Evolutionary conservation across 2,329 filamentous ascomycete genomes (phyloP).

Genomic region (Colletotrichum sp.): DNA sequence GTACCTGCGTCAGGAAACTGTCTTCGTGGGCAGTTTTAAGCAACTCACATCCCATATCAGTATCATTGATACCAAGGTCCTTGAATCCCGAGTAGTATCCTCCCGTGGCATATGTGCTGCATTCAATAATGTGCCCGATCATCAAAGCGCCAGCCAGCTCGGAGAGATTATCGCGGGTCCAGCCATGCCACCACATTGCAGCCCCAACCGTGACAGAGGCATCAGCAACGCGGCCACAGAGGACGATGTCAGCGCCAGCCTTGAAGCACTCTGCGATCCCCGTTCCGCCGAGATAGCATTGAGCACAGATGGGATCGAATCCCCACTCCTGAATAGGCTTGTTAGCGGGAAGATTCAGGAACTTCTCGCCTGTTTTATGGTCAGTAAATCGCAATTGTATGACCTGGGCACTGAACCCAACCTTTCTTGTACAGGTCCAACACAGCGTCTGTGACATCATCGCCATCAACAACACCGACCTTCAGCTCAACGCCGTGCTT

Average conservation of each 20-base stretch:
- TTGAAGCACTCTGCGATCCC: constrained; percentile 48
- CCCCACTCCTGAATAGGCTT: constrained; percentile 32
- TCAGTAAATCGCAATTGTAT: background rate
- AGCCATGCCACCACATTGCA: constrained; percentile 54
- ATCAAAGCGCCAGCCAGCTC: constrained; percentile 25
- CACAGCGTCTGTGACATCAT: constrained; percentile 33
- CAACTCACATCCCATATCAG: constrained; percentile 13
- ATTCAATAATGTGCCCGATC: constrained; percentile 27
- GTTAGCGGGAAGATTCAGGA: background rate
- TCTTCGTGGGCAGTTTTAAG: background rate
- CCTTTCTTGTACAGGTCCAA: constrained; percentile 26
- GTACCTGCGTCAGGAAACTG: background rate
- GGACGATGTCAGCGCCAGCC: constrained; percentile 43
- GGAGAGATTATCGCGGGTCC: constrained; percentile 22
- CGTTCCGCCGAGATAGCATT: constrained; percentile 52
- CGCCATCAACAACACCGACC: constrained; percentile 37
- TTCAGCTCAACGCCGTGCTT: constrained; percentile 34
- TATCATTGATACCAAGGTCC: constrained; percentile 22
- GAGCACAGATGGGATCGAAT: constrained; percentile 29
- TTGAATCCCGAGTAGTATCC: constrained; percentile 37
- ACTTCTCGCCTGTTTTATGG: background rate
- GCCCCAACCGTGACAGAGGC: constrained; percentile 54
- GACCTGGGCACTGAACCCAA: background rate
- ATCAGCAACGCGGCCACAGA: constrained; percentile 47
- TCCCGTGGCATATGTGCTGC: constrained; percentile 30